Percentiles rank a stretch among this genome's conserved stretches.
phyloP scores from a whole-genome alignment of 331 rosid genomes.

The Pyrus hybrid region DNA sequence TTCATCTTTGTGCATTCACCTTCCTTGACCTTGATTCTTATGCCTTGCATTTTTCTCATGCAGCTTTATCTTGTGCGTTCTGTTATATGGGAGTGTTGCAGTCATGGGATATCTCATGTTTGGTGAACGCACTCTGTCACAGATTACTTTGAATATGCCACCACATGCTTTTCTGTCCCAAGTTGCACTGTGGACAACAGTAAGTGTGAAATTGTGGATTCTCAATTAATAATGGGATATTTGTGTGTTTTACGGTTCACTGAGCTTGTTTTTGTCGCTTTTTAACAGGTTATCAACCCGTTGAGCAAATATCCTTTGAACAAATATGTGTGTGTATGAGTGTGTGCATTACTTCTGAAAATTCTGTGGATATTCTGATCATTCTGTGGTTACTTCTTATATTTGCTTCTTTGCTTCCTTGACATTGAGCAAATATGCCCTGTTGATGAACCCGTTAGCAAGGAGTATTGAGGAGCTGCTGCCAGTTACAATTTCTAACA shows the following conservation, averaged over 20 bases:
- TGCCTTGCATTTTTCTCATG: slow-evolving; percentile 4
- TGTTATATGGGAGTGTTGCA: slow-evolving; percentile 58
- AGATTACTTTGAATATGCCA: slow-evolving; percentile 75
- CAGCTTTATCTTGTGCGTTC: slow-evolving; percentile 52
- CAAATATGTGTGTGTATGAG: not conserved
- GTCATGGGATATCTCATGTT: slow-evolving; percentile 66
- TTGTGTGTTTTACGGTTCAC: slow-evolving; percentile 6
- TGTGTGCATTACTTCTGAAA: slow-evolving; percentile 1
- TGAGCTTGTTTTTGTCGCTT: slow-evolving; percentile 19
- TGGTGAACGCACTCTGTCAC: slow-evolving; percentile 57
- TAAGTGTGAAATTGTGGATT: slow-evolving; percentile 28
- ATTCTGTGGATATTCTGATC: slow-evolving; percentile 5
- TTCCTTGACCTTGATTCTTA: slow-evolving; percentile 1
- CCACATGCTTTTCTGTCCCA: slow-evolving; percentile 39
- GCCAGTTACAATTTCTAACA: slow-evolving; percentile 39
- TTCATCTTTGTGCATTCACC: not conserved
- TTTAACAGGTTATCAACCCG: slow-evolving; percentile 59
- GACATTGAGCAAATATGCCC: slow-evolving; percentile 50
- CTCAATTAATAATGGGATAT: not conserved
- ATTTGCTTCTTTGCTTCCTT: slow-evolving; percentile 32
- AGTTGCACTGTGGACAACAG: slow-evolving; percentile 70
- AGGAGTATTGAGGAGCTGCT: slow-evolving; percentile 76
- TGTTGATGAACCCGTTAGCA: slow-evolving; percentile 78
- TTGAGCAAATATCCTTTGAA: slow-evolving; percentile 74
- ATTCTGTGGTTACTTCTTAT: not conserved